Evolutionary conservation across 768 basidiomycete genomes (phyloP), one percentile per base, ranked within the genome.

Genomic region (Pulveroboletus sp.): DNA sequence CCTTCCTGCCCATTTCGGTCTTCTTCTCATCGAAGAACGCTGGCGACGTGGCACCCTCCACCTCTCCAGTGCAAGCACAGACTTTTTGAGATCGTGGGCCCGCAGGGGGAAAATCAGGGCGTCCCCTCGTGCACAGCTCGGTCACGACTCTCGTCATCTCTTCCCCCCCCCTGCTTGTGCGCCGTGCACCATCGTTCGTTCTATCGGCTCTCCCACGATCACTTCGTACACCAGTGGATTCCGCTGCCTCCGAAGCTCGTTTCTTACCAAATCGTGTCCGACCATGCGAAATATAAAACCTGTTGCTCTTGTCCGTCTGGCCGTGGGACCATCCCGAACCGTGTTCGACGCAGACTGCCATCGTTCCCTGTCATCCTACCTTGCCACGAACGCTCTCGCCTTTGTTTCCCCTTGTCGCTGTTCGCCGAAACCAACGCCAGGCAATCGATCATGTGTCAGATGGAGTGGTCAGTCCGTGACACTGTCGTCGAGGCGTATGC

Each of bases 381-480:
- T 30, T 32, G 15, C 49, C 31, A 15, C 33, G 17, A 17, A 31
- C 58, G 5, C 32, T 37, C 12, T 27, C 24, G 12, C 39, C 15
- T 31, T 44, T 17, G 28, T 37, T 12, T 26, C 37, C 27, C 30
- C 26, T 37, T 49, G 7, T 40, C 49, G 4, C 42, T 55, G 35
- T 44, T 42, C 30, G 0, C 18, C 28, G 8, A 47, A 53, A 24
- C 52, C 45, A 45, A 50, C 46, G 3, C 39, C 43, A 40, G 42
- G 5, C 27, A 18, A 33, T 18, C 60, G 6, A 62, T 24, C 38
- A 83, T 83, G 82, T 83, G 82, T 53, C 70, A 69, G 62, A 74
- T 76, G 59, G 82, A 83, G 75, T 76, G 79, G 81, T 82, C 57
- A 56, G 58, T 59, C 50, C 39, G 30, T 17, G 3, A 28, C 37